phyloP scores from a whole-genome alignment of 805 yeast genomes.

The Saccharomycopsis lassenensis region DNA sequence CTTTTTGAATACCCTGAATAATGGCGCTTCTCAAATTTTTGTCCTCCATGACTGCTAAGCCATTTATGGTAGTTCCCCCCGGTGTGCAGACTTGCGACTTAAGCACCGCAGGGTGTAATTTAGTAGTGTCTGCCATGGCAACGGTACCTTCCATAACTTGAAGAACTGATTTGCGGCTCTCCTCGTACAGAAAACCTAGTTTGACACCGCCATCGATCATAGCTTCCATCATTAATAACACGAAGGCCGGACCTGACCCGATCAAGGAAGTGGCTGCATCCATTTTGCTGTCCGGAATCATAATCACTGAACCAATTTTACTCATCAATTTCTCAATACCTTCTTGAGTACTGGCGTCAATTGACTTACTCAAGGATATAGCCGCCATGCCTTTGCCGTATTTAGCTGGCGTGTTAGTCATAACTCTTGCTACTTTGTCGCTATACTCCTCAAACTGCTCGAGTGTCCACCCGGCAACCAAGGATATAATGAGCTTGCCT shows the following conservation, averaged over 20 bases:
- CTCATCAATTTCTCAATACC: constrained; percentile 39
- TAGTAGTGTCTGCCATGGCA: constrained; percentile 73
- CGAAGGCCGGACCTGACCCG: constrained; percentile 96
- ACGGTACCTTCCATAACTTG: constrained; percentile 93
- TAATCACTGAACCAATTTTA: constrained; percentile 55
- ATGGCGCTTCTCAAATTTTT: constrained; percentile 80
- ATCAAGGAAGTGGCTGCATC: constrained; percentile 93
- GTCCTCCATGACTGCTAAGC: constrained; percentile 85
- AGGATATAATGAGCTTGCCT: constrained; percentile 58
- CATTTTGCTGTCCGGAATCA: constrained; percentile 81
- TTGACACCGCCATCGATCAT: constrained; percentile 89
- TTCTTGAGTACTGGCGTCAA: constrained; percentile 29
- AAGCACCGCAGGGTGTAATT: constrained; percentile 79
- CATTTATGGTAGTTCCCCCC: constrained; percentile 96
- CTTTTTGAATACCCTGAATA: constrained; percentile 81
- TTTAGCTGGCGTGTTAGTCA: constrained; percentile 96
- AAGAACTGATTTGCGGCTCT: constrained; percentile 78
- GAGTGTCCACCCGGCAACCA: constrained; percentile 90
- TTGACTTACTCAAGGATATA: constrained; percentile 56
- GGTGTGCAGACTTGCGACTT: constrained; percentile 91
- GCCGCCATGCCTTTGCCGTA: constrained; percentile 92
- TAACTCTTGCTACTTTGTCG: constrained; percentile 66
- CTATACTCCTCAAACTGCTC: constrained; percentile 47
- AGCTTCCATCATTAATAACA: constrained; percentile 79
- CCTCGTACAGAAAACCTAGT: constrained; percentile 83